Percentiles rank a stretch among this genome's conserved stretches.
phyloP scores from a whole-genome alignment of 495 filamentous ascomycete genomes.

The Cudoniella acicularis region DNA sequence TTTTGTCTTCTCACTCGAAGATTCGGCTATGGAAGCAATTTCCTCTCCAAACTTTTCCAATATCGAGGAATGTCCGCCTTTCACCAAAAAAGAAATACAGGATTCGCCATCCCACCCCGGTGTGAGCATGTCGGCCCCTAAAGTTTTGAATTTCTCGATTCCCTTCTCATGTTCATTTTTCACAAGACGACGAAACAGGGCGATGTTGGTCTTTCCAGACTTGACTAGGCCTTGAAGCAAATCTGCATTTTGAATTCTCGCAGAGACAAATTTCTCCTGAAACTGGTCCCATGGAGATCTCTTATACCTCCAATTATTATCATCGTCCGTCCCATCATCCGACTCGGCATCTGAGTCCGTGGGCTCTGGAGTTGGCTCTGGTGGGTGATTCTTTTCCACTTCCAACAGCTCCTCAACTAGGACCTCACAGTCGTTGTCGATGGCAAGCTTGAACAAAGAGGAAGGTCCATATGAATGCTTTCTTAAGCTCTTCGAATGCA shows the following conservation, averaged over 20 bases:
- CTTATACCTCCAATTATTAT: neutral
- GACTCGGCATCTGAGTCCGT: neutral
- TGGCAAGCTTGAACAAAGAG: neutral
- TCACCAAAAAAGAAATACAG: neutral
- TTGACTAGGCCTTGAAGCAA: neutral
- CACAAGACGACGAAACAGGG: neutral
- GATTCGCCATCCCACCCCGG: neutral
- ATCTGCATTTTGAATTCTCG: neutral
- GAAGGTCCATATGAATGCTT: neutral
- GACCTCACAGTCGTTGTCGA: neutral
- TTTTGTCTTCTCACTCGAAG: neutral
- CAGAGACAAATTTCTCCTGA: neutral
- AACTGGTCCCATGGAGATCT: neutral
- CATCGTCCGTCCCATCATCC: neutral
- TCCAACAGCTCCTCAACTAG: constrained; percentile 1
- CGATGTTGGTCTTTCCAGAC: neutral
- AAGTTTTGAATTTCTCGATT: neutral
- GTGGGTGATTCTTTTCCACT: neutral
- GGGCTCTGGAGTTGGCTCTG: neutral
- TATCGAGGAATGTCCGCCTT: neutral
- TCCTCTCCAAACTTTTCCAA: neutral
- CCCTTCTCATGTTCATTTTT: neutral
- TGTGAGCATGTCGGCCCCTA: neutral
- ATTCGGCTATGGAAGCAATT: neutral
- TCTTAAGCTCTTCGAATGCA: neutral